These are phyloP conservation scores for Anethum foeniculum DNA, from an alignment of 140 eudicot species.

Conservation along the genomic window DNA sequence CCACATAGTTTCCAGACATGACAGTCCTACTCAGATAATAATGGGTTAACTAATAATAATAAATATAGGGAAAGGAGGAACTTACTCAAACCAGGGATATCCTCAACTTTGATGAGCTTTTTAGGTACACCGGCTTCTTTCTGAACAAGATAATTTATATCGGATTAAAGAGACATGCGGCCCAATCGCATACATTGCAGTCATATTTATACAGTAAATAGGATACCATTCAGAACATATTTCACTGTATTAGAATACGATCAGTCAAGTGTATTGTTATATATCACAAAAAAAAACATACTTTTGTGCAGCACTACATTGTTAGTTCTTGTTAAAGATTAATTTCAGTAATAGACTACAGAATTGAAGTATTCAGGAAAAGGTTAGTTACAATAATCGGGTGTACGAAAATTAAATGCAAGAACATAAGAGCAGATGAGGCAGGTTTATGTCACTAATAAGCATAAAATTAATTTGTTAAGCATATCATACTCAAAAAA, in stretches of 20 bases:
- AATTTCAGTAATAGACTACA: background rate
- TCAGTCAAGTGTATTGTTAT: background rate
- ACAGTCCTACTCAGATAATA: background rate
- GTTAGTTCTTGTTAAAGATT: background rate
- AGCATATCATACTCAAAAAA: background rate
- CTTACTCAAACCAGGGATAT: constrained; percentile 89
- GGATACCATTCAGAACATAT: background rate
- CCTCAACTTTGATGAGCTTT: constrained; percentile 68
- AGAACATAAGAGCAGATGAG: background rate
- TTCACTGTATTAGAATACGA: background rate
- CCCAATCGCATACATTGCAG: background rate
- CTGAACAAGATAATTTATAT: constrained; percentile 25
- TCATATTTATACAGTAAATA: background rate
- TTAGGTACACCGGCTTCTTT: constrained; percentile 85
- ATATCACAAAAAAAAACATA: background rate
- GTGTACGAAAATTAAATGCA: background rate
- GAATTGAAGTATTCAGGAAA: background rate
- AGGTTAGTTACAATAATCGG: background rate
- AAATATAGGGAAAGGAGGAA: constrained; percentile 9
- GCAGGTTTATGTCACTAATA: background rate
- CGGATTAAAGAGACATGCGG: background rate
- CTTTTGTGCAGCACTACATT: background rate
- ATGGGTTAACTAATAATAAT: background rate
- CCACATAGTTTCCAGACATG: background rate
- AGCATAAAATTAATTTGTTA: background rate